A percentile compares a stretch with the other conserved stretches of the same genome.
Conservation (phyloP, 1,284 basidiomycete species). For the Trichosporon sp. region DNA sequence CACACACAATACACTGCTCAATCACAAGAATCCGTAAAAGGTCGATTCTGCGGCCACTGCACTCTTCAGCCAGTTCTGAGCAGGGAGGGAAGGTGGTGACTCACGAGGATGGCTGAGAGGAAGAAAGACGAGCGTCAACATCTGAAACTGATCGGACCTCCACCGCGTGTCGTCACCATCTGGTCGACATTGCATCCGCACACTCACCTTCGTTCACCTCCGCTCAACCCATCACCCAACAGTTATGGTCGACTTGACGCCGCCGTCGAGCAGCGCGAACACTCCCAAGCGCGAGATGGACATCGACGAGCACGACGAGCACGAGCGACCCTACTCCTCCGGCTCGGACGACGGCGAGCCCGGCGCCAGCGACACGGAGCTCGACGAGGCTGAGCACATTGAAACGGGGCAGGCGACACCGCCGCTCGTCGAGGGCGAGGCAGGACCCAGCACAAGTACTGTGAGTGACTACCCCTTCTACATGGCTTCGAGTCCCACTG, state of each 20-base stretch:
- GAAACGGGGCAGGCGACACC: slow-evolving; percentile 22
- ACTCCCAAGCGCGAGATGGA: slow-evolving; percentile 36
- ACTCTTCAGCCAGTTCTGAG: background rate
- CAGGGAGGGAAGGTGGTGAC: background rate
- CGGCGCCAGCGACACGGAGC: slow-evolving; percentile 25
- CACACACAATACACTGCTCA: background rate
- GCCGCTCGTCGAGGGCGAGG: slow-evolving; percentile 21
- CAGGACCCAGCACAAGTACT: slow-evolving; percentile 16
- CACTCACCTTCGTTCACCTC: background rate
- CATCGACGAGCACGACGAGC: slow-evolving; percentile 18
- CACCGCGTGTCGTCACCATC: slow-evolving; percentile 22
- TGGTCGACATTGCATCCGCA: background rate
- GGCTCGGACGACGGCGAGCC: slow-evolving; percentile 24
- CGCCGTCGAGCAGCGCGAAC: slow-evolving; percentile 39
- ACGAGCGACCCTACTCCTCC: slow-evolving; percentile 11
- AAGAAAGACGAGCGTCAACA: background rate
- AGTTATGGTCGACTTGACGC: slow-evolving; percentile 32
- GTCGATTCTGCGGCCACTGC: no score
- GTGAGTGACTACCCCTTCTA: slow-evolving; percentile 4
- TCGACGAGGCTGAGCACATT: slow-evolving; percentile 22
- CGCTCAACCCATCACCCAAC: background rate
- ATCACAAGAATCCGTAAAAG: no score
- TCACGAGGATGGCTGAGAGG: background rate
- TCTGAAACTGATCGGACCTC: slow-evolving; percentile 11
- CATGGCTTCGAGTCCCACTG: no score